These are phyloP conservation scores for Albugo candida DNA, from an alignment of 352 stramenopile genomes.

Conservation along the genomic window DNA sequence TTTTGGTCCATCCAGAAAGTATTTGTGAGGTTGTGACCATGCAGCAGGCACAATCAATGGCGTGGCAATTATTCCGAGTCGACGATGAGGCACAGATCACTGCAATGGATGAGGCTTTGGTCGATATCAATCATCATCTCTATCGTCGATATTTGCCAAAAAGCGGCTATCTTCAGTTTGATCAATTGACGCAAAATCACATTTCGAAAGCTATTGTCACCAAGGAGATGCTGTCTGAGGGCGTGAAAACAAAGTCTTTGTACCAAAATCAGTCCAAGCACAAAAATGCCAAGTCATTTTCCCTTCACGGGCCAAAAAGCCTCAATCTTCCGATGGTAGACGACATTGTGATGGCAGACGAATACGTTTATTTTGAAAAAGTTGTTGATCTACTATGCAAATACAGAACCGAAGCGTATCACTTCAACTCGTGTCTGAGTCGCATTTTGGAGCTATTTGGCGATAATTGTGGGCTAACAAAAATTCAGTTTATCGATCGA, in stretches of 20 bases:
- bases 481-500: no score
- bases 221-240: no score
- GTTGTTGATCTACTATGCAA: slow-evolving; percentile 33
- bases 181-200: slow-evolving; percentile 13
- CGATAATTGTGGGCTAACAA: no score
- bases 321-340: slow-evolving; percentile 1
- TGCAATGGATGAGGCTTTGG: slow-evolving; percentile 15
- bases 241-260: not conserved
- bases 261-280: not conserved
- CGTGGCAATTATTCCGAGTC: slow-evolving; percentile 27
- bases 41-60: slow-evolving; percentile 19
- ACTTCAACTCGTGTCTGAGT: slow-evolving; percentile 38
- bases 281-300: no score
- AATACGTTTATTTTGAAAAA: slow-evolving; percentile 39
- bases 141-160: slow-evolving; percentile 35
- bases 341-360: slow-evolving; percentile 1
- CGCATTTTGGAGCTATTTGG: slow-evolving; percentile 35
- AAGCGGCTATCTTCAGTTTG: slow-evolving; percentile 24
- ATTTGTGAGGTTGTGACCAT: slow-evolving; percentile 41
- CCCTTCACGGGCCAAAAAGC: no score
- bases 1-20: slow-evolving; percentile 22
- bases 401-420: slow-evolving; percentile 35
- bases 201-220: no score
- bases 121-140: slow-evolving; percentile 31
- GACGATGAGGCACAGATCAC: slow-evolving; percentile 20